phyloP scores from a whole-genome alignment of 116 monocot genomes.

The Papilionanthe hybrid region DNA sequence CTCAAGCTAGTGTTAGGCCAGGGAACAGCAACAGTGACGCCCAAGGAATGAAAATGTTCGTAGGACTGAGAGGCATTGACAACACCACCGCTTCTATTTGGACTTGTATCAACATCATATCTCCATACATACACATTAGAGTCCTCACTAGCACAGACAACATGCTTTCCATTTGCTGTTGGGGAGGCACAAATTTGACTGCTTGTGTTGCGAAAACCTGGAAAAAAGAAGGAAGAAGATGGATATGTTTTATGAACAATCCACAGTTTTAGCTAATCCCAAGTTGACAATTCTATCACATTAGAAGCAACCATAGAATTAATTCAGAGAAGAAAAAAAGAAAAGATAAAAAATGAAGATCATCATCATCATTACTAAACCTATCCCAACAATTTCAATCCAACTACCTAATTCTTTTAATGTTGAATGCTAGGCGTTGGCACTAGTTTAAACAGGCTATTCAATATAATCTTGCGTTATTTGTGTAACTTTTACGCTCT shows the following conservation, averaged over 20 bases:
- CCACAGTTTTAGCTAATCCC: neutral
- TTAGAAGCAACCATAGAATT: neutral
- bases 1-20: constrained; percentile 29
- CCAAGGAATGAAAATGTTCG: constrained; percentile 75
- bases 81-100: constrained; percentile 33
- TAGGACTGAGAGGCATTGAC: constrained; percentile 51
- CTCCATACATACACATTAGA: neutral
- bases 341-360: too few relatives aligned
- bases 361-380: too few relatives aligned
- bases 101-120: constrained; percentile 43
- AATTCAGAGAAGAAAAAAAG: neutral
- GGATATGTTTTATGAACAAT: too few relatives aligned
- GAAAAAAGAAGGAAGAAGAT: constrained; percentile 6
- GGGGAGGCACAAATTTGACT: constrained; percentile 92
- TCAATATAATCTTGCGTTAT: neutral
- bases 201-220: constrained; percentile 91
- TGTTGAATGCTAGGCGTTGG: too few relatives aligned
- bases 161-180: constrained; percentile 64
- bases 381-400: too few relatives aligned
- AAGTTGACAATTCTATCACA: neutral
- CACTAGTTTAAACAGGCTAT: too few relatives aligned
- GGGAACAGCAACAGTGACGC: constrained; percentile 25
- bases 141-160: constrained; percentile 34
- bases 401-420: neutral
- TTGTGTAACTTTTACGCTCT: neutral